phyloP scores from a whole-genome alignment of 257 asterid genomes.

The Asclepias syriaca region DNA sequence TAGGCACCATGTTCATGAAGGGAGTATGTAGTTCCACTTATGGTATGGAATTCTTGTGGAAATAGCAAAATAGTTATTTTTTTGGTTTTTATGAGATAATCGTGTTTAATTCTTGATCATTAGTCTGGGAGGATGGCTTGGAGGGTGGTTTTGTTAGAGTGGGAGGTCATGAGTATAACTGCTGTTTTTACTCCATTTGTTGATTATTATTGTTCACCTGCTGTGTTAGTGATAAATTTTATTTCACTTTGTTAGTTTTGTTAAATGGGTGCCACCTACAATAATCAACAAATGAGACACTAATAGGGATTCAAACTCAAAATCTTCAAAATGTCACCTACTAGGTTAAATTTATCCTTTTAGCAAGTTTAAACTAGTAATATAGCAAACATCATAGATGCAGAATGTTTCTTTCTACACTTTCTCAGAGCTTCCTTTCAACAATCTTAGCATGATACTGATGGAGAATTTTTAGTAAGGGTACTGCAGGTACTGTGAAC shows the following conservation, averaged over 20 bases:
- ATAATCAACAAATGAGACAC: too few relatives aligned
- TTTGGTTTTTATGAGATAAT: not conserved
- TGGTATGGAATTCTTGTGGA: not conserved
- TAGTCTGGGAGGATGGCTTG: not conserved
- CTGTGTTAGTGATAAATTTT: too few relatives aligned
- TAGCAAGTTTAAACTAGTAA: too few relatives aligned
- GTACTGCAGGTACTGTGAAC: not conserved
- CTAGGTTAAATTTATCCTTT: too few relatives aligned
- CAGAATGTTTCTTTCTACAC: not conserved
- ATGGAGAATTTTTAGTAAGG: not conserved
- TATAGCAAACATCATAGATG: not conserved
- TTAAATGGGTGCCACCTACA: too few relatives aligned
- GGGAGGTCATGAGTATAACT: too few relatives aligned
- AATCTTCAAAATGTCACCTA: too few relatives aligned
- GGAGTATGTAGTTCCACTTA: not conserved
- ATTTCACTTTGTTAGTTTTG: too few relatives aligned
- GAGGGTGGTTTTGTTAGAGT: not conserved
- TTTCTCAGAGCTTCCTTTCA: not conserved
- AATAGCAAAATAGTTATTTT: not conserved
- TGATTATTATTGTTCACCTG: too few relatives aligned
- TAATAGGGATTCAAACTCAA: too few relatives aligned
- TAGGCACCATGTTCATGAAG: not conserved
- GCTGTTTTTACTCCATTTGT: too few relatives aligned
- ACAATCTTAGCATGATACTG: not conserved
- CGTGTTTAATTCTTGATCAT: not conserved